Conservation (phyloP, 2,329 filamentous ascomycete species). For the Neofusicoccum cordaticola region DNA sequence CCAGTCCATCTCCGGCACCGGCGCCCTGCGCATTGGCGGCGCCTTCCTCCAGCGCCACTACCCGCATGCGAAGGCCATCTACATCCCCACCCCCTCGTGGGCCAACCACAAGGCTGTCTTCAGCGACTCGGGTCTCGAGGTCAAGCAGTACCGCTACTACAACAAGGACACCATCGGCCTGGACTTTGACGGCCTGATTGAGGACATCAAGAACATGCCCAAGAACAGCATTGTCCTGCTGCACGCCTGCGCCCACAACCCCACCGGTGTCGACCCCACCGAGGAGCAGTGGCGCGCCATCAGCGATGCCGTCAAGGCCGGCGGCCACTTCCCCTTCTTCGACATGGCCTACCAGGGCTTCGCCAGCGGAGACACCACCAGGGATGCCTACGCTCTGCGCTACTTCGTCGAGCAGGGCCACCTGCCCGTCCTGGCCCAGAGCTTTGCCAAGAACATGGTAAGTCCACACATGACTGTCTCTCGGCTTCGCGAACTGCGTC, state of each 20-base stretch:
- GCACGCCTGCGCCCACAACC: slow-evolving; percentile 97
- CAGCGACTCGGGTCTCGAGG: slow-evolving; percentile 84
- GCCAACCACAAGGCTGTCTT: slow-evolving; percentile 98
- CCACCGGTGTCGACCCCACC: slow-evolving; percentile 92
- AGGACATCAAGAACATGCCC: slow-evolving; percentile 85
- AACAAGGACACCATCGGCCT: slow-evolving; percentile 98
- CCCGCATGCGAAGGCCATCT: slow-evolving; percentile 89
- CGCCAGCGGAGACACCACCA: slow-evolving; percentile 85
- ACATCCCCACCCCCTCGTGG: slow-evolving; percentile 95
- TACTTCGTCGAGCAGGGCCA: slow-evolving; percentile 93
- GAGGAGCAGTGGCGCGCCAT: slow-evolving; percentile 90
- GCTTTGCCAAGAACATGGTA: slow-evolving; percentile 99
- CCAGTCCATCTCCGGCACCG: slow-evolving; percentile 97
- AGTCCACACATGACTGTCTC: slow-evolving; percentile 22
- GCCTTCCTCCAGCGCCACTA: slow-evolving; percentile 92
- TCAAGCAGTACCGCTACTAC: slow-evolving; percentile 97
- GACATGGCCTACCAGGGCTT: slow-evolving; percentile 99
- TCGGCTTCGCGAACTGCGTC: background rate
- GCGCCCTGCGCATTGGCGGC: slow-evolving; percentile 89
- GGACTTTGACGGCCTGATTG: slow-evolving; percentile 91
- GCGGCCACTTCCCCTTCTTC: slow-evolving; percentile 92
- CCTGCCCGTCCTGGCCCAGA: slow-evolving; percentile 83
- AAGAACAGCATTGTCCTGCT: slow-evolving; percentile 86
- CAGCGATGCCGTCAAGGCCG: slow-evolving; percentile 78
- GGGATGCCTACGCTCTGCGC: slow-evolving; percentile 88